Base-by-base conservation (phyloP, 148 eudicot species). In the Camellia granthamiana region DNA sequence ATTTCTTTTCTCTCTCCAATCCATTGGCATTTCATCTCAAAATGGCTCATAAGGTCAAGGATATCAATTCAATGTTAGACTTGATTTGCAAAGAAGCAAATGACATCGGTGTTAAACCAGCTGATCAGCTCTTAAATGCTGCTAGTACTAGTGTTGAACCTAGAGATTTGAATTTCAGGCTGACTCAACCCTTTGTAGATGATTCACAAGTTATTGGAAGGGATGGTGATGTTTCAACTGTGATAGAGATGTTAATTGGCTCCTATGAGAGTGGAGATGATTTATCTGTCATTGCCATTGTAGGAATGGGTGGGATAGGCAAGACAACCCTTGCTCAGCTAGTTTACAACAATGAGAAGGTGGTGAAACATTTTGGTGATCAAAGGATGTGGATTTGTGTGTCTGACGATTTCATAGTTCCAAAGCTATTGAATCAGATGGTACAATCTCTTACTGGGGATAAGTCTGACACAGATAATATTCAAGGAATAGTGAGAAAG, bases 341-440 rank as follows among this genome's bases (percentile, higher is more conserved):
- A 4, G 44, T 80, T 14, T 64, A 46, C 55, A 51, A 74, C 30
- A 1, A 73, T 42, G 42, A 52, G 1, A 13, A 42, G 9, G 41
- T 58, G 1, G 54, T 41, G 44, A 44, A 47, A 0, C 44, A 42
- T 19, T 81, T 81, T 58, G 47, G 14, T 18, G 4, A 55, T 8
- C 59, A 42, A 58, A 67, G 19, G 4, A 44, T 75, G 46, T 81
- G 83, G 83, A 19, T 81, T 19, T 64, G 49, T 56, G 69, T 75
- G 1, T 67, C 83, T 1, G 3, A 42, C 5, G n/a, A 66, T 65
- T 81, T 66, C 59, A 56, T n/a, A n/a, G 6, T 59, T 5, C 21
- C 5, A 2, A 75, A 3, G 0, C 3, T 75, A 51, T 56, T 81
- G 0, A 74, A 67, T 4, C 4, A 10, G 41, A 66, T 81, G 58